Percentiles rank a stretch among this genome's conserved stretches.
phyloP scores from a whole-genome alignment of 805 yeast genomes.

The Candida maltosa region DNA sequence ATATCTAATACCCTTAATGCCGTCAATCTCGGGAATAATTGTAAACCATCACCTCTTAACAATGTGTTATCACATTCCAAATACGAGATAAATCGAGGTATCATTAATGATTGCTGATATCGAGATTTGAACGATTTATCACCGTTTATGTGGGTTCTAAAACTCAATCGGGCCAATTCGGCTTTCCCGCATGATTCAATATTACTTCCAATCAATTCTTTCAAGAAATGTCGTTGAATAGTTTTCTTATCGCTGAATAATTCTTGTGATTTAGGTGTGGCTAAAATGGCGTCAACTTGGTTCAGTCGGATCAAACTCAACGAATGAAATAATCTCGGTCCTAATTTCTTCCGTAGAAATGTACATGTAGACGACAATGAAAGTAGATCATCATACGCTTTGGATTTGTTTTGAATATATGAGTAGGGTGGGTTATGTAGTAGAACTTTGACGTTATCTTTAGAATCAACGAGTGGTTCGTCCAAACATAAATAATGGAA shows the following conservation, averaged over 20 bases:
- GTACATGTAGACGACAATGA: constrained; percentile 22
- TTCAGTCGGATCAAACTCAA: constrained; percentile 24
- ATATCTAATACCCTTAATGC: constrained; percentile 19
- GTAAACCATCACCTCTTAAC: constrained; percentile 12
- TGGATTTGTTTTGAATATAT: constrained; percentile 9
- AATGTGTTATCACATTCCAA: constrained; percentile 22
- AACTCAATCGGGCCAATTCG: constrained; percentile 18
- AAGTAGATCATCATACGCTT: constrained; percentile 12
- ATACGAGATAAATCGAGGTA: constrained; percentile 16
- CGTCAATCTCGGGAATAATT: constrained; percentile 16
- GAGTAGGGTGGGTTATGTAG: constrained; percentile 8
- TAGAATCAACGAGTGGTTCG: too few relatives aligned
- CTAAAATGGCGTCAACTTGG: constrained; percentile 23
- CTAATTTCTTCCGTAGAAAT: constrained; percentile 17
- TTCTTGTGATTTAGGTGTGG: constrained; percentile 17
- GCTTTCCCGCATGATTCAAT: constrained; percentile 14
- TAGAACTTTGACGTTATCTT: too few relatives aligned
- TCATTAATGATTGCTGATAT: constrained; percentile 13
- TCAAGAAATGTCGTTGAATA: constrained; percentile 16
- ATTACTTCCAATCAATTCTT: constrained; percentile 15
- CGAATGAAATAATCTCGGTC: constrained; percentile 15
- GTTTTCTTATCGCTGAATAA: constrained; percentile 16
- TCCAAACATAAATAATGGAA: constrained; percentile 12
- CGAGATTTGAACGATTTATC: constrained; percentile 12
- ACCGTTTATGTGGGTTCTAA: constrained; percentile 11